Evolutionary conservation across 2,329 filamentous ascomycete species (phyloP).

Genomic region (Periconia sp.): DNA sequence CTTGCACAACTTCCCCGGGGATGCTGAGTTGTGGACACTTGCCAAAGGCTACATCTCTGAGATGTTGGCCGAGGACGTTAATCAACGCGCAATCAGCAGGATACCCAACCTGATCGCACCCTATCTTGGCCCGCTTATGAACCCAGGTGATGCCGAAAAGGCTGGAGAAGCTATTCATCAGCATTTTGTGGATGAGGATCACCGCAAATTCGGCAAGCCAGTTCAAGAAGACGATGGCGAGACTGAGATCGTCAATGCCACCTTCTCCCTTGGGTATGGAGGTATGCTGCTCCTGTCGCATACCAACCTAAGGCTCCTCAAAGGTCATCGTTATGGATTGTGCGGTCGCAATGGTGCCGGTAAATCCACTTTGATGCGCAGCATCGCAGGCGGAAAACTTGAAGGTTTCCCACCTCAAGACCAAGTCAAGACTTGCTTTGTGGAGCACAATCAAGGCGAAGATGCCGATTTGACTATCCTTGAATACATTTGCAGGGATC

Average conservation of each 20-base stretch:
- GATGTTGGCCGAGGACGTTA: constrained; percentile 86
- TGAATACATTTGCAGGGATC: constrained; percentile 88
- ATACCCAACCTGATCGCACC: constrained; percentile 69
- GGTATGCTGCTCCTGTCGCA: constrained; percentile 96
- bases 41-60: constrained; percentile 74
- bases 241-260: constrained; percentile 93
- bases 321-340: constrained; percentile 95
- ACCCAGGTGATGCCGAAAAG: constrained; percentile 61
- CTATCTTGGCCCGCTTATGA: constrained; percentile 73
- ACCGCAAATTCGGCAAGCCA: constrained; percentile 82
- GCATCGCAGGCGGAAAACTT: constrained; percentile 91
- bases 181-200: constrained; percentile 80
- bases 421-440: constrained; percentile 91
- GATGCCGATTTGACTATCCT: constrained; percentile 95
- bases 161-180: constrained; percentile 75
- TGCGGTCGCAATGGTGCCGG: constrained; percentile 96
- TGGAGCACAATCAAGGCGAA: constrained; percentile 98
- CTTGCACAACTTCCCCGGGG: constrained; percentile 62
- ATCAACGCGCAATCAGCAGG: constrained; percentile 75
- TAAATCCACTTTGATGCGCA: constrained; percentile 98
- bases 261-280: constrained; percentile 96
- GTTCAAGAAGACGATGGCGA: constrained; percentile 89
- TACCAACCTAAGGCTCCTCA: constrained; percentile 90
- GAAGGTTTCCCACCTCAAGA: constrained; percentile 95
- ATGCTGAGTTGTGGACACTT: constrained; percentile 63